Percentiles rank a stretch among this genome's conserved stretches.
These are phyloP conservation scores for Candida sonorensis DNA, from an alignment of 805 yeast species.

Conservation along the genomic window DNA sequence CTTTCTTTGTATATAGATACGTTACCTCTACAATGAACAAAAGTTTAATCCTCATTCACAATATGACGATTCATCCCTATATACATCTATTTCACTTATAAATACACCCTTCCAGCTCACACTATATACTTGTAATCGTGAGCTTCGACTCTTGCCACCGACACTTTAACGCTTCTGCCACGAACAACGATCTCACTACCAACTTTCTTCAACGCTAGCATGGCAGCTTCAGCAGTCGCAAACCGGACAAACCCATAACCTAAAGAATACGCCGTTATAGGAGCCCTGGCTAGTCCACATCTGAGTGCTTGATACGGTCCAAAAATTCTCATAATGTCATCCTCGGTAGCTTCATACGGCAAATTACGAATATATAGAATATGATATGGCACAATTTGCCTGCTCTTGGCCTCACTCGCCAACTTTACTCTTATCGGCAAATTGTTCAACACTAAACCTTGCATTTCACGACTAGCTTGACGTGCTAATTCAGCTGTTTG, in stretches of 20 bases:
- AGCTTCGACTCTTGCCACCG: conserved; percentile 19
- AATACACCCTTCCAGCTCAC: conserved; percentile 1
- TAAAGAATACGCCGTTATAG: conserved; percentile 20
- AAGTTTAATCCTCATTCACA: no score
- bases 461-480: conserved; percentile 24
- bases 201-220: conserved; percentile 37
- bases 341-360: conserved; percentile 21
- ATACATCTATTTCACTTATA: background rate
- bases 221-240: conserved; percentile 33
- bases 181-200: conserved; percentile 37
- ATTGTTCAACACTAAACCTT: conserved; percentile 24
- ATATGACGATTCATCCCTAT: background rate
- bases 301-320: conserved; percentile 23
- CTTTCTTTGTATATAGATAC: background rate
- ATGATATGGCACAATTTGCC: conserved; percentile 11
- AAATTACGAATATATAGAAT: conserved; percentile 21
- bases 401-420: conserved; percentile 9
- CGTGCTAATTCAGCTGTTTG: conserved; percentile 14
- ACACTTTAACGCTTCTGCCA: conserved; percentile 35
- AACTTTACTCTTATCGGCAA: conserved; percentile 18
- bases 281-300: conserved; percentile 23
- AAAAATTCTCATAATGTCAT: conserved; percentile 19
- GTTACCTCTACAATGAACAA: no score
- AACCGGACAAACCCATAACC: conserved; percentile 66
- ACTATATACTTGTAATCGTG: conserved; percentile 22